phyloP scores from a whole-genome alignment of 2,329 filamentous ascomycete species.

The Podosphaera fusca region DNA sequence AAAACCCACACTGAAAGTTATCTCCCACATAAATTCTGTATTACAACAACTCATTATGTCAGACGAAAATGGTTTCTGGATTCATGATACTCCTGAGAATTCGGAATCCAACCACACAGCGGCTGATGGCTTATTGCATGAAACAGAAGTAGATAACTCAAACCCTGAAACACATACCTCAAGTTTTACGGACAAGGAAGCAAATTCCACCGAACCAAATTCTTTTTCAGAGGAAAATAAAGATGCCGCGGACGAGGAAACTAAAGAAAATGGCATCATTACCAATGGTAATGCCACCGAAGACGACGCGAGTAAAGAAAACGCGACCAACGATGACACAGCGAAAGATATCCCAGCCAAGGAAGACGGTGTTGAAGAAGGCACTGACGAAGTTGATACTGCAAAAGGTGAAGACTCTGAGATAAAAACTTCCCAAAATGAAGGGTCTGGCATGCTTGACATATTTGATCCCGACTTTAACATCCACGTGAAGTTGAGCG shows the following conservation, averaged over 20 bases:
- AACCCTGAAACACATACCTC: slow-evolving; percentile 6
- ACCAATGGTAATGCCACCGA: no score
- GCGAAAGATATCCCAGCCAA: no score
- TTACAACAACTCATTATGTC: background rate
- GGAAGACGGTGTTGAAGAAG: background rate
- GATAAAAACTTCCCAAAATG: no score
- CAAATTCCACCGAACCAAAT: background rate
- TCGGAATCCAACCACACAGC: background rate
- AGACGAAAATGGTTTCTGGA: background rate
- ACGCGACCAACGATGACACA: no score
- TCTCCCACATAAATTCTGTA: background rate
- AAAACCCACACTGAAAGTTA: background rate
- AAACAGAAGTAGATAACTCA: slow-evolving; percentile 23
- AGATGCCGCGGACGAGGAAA: background rate
- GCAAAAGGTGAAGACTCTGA: background rate
- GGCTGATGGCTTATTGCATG: slow-evolving; percentile 3
- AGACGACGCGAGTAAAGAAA: no score
- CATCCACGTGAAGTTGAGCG: slow-evolving; percentile 79
- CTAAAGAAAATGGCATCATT: background rate
- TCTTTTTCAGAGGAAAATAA: background rate
- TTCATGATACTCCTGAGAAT: slow-evolving; percentile 2
- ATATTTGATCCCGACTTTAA: slow-evolving; percentile 56
- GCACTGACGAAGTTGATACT: background rate
- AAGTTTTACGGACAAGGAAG: background rate
- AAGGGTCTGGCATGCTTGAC: slow-evolving; percentile 22